Evolutionary conservation across 805 yeast species (phyloP).

Genomic region (Hanseniaspora guilliermondii): DNA sequence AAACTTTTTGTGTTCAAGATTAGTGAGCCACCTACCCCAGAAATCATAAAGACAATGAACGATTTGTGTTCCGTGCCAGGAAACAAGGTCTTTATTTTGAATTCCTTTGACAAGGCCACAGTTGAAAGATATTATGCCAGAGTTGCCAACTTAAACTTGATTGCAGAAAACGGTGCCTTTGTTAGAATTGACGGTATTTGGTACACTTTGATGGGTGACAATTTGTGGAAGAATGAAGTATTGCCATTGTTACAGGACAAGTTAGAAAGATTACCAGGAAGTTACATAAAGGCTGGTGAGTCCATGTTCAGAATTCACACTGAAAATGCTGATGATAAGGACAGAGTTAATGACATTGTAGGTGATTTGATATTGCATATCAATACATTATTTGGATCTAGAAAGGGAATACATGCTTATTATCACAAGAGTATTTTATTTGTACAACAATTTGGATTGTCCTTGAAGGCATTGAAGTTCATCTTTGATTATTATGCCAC

Average conservation of each 20-base stretch:
- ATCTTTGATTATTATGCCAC: constrained; percentile 32
- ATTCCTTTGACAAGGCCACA: constrained; percentile 50
- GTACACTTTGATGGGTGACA: constrained; percentile 50
- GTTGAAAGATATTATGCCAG: constrained; percentile 58
- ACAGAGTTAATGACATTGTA: constrained; percentile 52
- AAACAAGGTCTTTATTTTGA: constrained; percentile 61
- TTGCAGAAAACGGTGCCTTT: constrained; percentile 85
- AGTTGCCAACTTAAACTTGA: constrained; percentile 58
- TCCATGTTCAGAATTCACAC: constrained; percentile 68
- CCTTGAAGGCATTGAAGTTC: constrained; percentile 44
- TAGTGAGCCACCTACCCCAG: constrained; percentile 47
- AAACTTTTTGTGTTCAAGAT: constrained; percentile 39
- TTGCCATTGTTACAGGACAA: constrained; percentile 27
- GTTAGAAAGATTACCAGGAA: constrained; percentile 70
- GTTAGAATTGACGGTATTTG: constrained; percentile 47
- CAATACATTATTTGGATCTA: constrained; percentile 54
- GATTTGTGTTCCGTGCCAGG: constrained; percentile 46
- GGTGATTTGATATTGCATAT: constrained; percentile 81
- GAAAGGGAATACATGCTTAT: constrained; percentile 60
- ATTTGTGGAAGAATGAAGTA: constrained; percentile 30
- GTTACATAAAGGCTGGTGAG: constrained; percentile 59
- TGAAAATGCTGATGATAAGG: constrained; percentile 49
- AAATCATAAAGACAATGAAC: constrained; percentile 43
- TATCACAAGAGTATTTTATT: constrained; percentile 56
- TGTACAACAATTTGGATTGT: constrained; percentile 53